phyloP scores from a whole-genome alignment of 2,329 filamentous ascomycete species.

The Arthroderma uncinatum region DNA sequence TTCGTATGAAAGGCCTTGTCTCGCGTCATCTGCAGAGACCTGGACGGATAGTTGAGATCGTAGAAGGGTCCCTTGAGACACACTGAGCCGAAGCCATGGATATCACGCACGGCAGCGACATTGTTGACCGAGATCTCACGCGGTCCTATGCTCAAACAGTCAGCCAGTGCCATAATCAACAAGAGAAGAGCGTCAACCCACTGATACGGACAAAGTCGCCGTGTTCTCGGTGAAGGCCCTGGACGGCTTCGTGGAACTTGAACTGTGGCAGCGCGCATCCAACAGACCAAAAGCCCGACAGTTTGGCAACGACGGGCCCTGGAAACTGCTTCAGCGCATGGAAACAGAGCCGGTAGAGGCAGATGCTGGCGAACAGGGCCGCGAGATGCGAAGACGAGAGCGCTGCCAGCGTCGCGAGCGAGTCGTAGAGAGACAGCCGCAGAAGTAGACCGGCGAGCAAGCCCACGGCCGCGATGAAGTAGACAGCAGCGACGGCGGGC shows the following conservation, averaged over 20 bases:
- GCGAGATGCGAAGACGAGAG: not conserved
- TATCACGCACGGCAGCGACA: constrained; percentile 11
- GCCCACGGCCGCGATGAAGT: not conserved
- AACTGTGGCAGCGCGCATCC: constrained; percentile 13
- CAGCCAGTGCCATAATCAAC: not conserved
- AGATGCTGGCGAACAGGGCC: constrained; percentile 16
- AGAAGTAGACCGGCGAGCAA: not conserved
- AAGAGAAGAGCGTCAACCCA: constrained; percentile 2
- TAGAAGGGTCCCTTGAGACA: constrained; percentile 23
- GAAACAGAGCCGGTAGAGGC: constrained; percentile 20
- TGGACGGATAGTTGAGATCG: constrained; percentile 14
- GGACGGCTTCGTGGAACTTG: constrained; percentile 12
- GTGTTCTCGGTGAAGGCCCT: constrained; percentile 18
- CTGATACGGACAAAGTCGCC: constrained; percentile 24
- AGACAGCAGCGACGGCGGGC: not conserved
- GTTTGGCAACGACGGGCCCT: constrained; percentile 18
- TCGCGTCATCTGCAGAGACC: constrained; percentile 19
- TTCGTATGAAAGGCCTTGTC: constrained; percentile 17
- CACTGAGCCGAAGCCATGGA: constrained; percentile 15
- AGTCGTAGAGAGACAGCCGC: not conserved
- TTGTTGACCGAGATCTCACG: constrained; percentile 17
- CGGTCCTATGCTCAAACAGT: constrained; percentile 13
- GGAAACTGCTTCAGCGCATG: constrained; percentile 21
- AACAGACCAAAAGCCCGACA: constrained; percentile 18
- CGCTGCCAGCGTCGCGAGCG: not conserved